Conservation (phyloP, 306 rosid genomes). For the Pyrus communis region DNA sequence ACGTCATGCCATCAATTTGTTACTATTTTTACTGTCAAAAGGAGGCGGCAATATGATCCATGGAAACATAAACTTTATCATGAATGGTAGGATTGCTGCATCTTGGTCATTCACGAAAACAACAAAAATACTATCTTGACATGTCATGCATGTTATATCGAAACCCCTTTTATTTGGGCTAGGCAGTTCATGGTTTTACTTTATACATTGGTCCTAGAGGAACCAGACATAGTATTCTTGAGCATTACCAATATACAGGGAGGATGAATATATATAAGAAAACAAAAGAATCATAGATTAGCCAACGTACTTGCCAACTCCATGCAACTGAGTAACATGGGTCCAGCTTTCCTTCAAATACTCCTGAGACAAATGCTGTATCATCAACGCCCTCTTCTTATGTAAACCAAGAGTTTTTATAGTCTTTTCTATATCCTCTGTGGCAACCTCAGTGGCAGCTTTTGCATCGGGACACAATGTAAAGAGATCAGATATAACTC, state of each 20-base stretch:
- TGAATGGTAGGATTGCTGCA: neutral
- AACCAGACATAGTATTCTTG: neutral
- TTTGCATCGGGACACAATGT: constrained; percentile 58
- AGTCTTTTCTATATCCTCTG: constrained; percentile 31
- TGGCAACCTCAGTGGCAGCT: constrained; percentile 37
- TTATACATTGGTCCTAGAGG: neutral
- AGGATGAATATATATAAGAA: neutral
- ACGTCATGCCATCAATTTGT: neutral
- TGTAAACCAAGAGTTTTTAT: constrained; percentile 50
- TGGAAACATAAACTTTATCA: neutral
- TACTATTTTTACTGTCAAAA: neutral
- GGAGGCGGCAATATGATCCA: neutral
- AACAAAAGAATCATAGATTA: neutral
- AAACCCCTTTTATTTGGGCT: neutral
- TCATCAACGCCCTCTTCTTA: constrained; percentile 35
- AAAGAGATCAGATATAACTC: constrained; percentile 34
- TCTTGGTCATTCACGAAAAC: neutral
- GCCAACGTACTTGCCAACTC: constrained; percentile 65
- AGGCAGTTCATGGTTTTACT: neutral
- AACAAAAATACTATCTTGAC: neutral
- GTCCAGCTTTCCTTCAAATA: constrained; percentile 60
- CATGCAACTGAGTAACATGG: constrained; percentile 60
- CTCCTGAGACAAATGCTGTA: constrained; percentile 48
- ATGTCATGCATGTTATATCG: neutral
- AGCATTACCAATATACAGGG: neutral